A percentile compares a stretch with the other conserved stretches of the same genome.
Conservation (phyloP, 306 rosid genomes). For the Quercus robur region DNA sequence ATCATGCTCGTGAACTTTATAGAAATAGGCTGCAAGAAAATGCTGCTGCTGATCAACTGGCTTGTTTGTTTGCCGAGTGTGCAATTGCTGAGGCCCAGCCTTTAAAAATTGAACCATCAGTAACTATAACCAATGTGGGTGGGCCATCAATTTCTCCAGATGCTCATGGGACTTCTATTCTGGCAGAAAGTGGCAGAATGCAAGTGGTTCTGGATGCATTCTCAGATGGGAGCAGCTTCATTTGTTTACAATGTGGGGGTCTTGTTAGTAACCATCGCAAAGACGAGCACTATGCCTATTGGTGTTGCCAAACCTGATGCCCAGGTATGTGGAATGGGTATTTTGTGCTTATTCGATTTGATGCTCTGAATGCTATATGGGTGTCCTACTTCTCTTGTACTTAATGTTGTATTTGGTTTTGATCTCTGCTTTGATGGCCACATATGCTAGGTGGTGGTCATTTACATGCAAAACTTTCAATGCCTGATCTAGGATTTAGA, state of each 20-base stretch:
- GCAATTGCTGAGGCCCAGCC: slow-evolving; percentile 92
- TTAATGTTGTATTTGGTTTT: neutral
- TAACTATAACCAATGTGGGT: slow-evolving; percentile 8
- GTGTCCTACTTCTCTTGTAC: neutral
- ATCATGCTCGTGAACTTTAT: slow-evolving; percentile 83
- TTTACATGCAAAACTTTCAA: slow-evolving; percentile 4
- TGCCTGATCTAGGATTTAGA: slow-evolving; percentile 10
- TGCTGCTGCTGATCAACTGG: slow-evolving; percentile 73
- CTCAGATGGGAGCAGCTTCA: slow-evolving; percentile 94
- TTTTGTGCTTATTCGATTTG: slow-evolving; percentile 17
- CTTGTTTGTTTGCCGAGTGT: slow-evolving; percentile 94
- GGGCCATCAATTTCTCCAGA: slow-evolving; percentile 28
- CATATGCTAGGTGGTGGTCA: slow-evolving; percentile 1
- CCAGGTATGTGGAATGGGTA: neutral
- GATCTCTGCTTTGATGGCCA: neutral
- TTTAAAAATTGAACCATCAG: slow-evolving; percentile 29
- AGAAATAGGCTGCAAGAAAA: slow-evolving; percentile 65
- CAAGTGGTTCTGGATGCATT: slow-evolving; percentile 90
- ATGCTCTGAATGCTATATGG: slow-evolving; percentile 17
- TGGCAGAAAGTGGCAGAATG: slow-evolving; percentile 86
- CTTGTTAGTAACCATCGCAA: slow-evolving; percentile 84
- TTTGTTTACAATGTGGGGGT: slow-evolving; percentile 95
- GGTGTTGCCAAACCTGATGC: slow-evolving; percentile 67
- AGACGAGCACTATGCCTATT: slow-evolving; percentile 82
- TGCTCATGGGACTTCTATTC: slow-evolving; percentile 60